These are phyloP conservation scores for Exophiala lecanii-corni DNA, from an alignment of 2,329 filamentous ascomycete species.

Conservation along the genomic window DNA sequence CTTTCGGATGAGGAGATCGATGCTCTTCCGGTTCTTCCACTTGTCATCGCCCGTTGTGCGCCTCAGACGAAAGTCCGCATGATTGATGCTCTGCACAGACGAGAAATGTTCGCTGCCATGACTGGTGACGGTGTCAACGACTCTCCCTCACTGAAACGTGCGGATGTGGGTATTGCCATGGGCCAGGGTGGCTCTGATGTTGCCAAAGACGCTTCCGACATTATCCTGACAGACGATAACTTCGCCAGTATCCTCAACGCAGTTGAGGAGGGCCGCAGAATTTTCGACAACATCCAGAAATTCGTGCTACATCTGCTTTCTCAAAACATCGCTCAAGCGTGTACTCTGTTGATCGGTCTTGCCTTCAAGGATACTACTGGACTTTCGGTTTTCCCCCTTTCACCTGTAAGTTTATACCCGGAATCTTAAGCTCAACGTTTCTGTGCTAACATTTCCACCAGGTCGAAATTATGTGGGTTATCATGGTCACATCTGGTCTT, in stretches of 20 bases:
- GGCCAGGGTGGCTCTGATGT: constrained; percentile 76
- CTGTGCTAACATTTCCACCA: background rate
- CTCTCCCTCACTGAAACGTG: constrained; percentile 72
- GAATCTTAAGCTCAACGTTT: too few relatives aligned
- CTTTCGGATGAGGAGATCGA: constrained; percentile 67
- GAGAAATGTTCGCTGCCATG: constrained; percentile 75
- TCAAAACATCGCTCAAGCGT: constrained; percentile 79
- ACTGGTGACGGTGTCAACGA: constrained; percentile 88
- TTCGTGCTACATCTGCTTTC: constrained; percentile 76
- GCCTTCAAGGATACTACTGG: constrained; percentile 68
- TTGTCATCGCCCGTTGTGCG: constrained; percentile 57
- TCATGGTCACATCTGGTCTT: constrained; percentile 84
- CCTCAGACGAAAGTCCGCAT: constrained; percentile 73
- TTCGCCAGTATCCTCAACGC: constrained; percentile 82
- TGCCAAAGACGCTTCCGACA: constrained; percentile 64
- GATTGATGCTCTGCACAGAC: constrained; percentile 60
- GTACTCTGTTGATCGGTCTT: constrained; percentile 74
- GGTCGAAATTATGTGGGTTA: constrained; percentile 86
- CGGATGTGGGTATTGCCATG: constrained; percentile 88
- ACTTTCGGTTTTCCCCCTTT: constrained; percentile 78
- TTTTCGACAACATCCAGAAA: constrained; percentile 88
- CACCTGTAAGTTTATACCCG: constrained; percentile 48
- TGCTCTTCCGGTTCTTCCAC: constrained; percentile 45
- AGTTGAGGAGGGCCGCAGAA: constrained; percentile 76
- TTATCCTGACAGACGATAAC: constrained; percentile 74